Evolutionary conservation across 108 stramenopile species (phyloP), one percentile per base, ranked within the genome.

Genomic region (Licmophora abbreviata): DNA sequence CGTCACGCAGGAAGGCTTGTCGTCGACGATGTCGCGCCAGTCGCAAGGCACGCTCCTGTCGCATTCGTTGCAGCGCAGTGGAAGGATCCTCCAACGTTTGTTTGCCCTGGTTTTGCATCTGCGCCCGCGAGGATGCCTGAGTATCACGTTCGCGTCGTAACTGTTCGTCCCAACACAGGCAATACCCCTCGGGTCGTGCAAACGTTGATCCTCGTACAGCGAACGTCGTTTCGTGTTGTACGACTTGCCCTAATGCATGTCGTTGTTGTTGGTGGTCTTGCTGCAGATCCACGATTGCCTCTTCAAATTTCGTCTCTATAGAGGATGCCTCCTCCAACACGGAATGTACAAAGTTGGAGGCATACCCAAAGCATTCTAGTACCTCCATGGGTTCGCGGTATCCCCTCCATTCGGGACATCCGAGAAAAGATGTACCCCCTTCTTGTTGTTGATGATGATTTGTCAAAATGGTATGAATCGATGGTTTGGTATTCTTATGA

Each of bases 121-220:
- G n/a, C n/a, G n/a, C n/a, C n/a, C n/a, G n/a, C n/a, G n/a, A n/a
- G n/a, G n/a, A n/a, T n/a, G n/a, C n/a, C n/a, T n/a, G n/a, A n/a
- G n/a, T n/a, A n/a, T n/a, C n/a, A n/a, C n/a, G n/a, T n/a, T n/a
- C n/a, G n/a, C n/a, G n/a, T 29, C 30, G 2, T 9, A 32, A 9
- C 11, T 29, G 4, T 12, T 29, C 15, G 27, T 81, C 76, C 66
- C 79, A 59, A 42, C 82, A 84, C 23, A 83, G 46, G 51, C 83
- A 89, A 47, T 72, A 89, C 22, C 88, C 80, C 52, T 90, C 83
- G 11, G 84, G 77, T 2, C 82, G 71, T 32, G 88, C 88, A 38
- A 76, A 38, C 2, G 72, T 69, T 14, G 83, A 73, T 30, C 88
- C 88, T 22, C 88, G 74, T 10, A 90, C 88, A 30, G 79, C 73